phyloP scores from a whole-genome alignment of 2,329 filamentous ascomycete species.

The Trichoderma guizhouense region DNA sequence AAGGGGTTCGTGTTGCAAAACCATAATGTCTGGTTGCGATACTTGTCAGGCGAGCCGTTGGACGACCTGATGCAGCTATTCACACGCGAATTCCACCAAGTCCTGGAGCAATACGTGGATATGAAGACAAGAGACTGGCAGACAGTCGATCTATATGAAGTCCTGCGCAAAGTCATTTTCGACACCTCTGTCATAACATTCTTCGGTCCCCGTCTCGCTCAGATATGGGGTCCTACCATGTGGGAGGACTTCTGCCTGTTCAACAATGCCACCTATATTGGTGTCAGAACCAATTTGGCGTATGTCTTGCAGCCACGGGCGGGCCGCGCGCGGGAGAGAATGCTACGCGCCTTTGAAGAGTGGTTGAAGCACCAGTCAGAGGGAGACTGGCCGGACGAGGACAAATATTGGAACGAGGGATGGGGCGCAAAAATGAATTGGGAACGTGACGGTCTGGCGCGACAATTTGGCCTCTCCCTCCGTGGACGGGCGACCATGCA shows the following conservation, averaged over 20 bases:
- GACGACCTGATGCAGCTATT: constrained; percentile 1
- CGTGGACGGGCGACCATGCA: constrained; percentile 4
- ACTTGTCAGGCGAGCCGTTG: not conserved
- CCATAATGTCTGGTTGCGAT: constrained; percentile 1
- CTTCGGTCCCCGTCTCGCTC: constrained; percentile 1
- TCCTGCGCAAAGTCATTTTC: not conserved
- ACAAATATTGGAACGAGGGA: constrained; percentile 2
- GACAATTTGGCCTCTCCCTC: not conserved
- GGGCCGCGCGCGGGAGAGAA: not conserved
- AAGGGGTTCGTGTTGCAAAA: not conserved
- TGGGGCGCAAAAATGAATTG: constrained; percentile 2
- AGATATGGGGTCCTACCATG: not conserved
- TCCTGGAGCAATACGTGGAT: not conserved
- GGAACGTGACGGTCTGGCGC: not conserved
- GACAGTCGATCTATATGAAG: not conserved
- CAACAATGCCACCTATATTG: constrained; percentile 7
- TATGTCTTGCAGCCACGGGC: not conserved
- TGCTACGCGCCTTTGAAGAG: constrained; percentile 6
- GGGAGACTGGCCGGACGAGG: not conserved
- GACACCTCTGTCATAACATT: not conserved
- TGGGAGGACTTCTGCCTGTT: constrained; percentile 7
- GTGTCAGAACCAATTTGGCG: not conserved
- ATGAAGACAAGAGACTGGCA: not conserved
- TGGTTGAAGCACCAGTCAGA: not conserved
- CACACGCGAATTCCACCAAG: not conserved